These are phyloP conservation scores for Asterella californica DNA, from an alignment of 225 moss, liverwort and hornwort species.

Conservation along the genomic window DNA sequence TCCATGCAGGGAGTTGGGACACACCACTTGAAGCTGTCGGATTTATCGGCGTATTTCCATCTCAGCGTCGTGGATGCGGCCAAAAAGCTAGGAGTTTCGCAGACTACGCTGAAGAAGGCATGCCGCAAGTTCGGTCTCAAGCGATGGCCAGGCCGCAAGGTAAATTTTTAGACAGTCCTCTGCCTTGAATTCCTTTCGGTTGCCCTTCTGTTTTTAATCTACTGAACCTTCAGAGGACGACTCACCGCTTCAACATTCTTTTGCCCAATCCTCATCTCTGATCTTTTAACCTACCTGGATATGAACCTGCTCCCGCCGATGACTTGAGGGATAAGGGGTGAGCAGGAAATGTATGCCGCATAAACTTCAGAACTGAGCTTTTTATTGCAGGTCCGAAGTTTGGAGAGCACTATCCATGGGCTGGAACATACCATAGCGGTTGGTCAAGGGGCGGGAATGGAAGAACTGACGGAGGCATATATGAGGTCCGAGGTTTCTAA, in stretches of 20 bases:
- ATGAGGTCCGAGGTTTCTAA: conserved; percentile 80
- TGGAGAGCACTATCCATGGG: conserved; percentile 80
- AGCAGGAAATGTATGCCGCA: background rate
- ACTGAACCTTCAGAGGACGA: background rate
- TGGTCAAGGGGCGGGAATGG: conserved; percentile 71
- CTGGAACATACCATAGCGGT: conserved; percentile 84
- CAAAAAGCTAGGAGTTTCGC: conserved; percentile 87
- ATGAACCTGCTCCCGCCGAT: too few species aligned
- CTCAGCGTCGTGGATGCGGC: conserved; percentile 89
- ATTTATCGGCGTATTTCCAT: conserved; percentile 73
- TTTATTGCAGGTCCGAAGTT: conserved; percentile 63
- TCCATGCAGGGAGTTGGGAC: conserved; percentile 65
- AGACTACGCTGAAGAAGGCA: conserved; percentile 89
- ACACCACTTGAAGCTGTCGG: conserved; percentile 70
- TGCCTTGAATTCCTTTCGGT: too few species aligned
- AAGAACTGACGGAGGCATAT: conserved; percentile 69
- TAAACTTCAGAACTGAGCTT: background rate
- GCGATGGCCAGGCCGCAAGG: conserved; percentile 96
- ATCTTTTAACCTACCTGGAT: too few species aligned
- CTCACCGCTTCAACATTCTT: background rate
- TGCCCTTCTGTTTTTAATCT: too few species aligned
- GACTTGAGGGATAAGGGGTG: too few species aligned
- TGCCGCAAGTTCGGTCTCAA: conserved; percentile 91
- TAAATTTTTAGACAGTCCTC: too few species aligned
- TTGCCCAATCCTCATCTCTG: too few species aligned